Conservation (phyloP, 805 yeast species). For the Kodamaea kaohsiungensis region DNA sequence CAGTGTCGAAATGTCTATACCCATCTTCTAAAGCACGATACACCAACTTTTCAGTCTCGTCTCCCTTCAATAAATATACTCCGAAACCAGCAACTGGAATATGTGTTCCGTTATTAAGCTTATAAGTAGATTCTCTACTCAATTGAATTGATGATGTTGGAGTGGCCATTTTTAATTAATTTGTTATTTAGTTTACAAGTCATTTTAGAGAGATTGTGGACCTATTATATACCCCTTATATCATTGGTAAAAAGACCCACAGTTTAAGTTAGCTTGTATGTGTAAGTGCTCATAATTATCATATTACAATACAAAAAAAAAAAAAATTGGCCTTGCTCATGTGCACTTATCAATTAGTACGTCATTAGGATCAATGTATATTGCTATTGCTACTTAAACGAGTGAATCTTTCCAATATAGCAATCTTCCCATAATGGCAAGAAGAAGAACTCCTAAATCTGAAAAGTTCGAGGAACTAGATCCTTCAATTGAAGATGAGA, state of each 20-base stretch:
- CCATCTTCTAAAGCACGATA: conserved; percentile 62
- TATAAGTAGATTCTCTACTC: conserved; percentile 36
- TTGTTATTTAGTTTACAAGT: neutral
- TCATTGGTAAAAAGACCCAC: neutral
- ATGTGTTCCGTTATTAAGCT: conserved; percentile 52
- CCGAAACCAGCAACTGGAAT: conserved; percentile 64
- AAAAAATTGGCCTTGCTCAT: neutral
- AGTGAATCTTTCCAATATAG: neutral
- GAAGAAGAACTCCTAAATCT: conserved; percentile 2
- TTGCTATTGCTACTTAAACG: neutral
- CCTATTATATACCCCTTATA: neutral
- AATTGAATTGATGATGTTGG: conserved; percentile 36
- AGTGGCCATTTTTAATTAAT: conserved; percentile 29
- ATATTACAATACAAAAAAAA: neutral
- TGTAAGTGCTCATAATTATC: neutral
- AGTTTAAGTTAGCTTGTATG: no score
- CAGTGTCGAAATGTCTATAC: conserved; percentile 75
- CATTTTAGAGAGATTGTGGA: neutral
- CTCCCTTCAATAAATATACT: conserved; percentile 45
- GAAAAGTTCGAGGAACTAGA: conserved; percentile 17
- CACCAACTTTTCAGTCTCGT: conserved; percentile 44
- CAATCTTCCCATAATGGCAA: conserved; percentile 1
- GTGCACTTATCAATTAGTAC: neutral
- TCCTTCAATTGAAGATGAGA: conserved; percentile 34
- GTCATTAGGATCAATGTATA: neutral